phyloP scores from a whole-genome alignment of 305 asterid genomes.

The Ilex paraguariensis region DNA sequence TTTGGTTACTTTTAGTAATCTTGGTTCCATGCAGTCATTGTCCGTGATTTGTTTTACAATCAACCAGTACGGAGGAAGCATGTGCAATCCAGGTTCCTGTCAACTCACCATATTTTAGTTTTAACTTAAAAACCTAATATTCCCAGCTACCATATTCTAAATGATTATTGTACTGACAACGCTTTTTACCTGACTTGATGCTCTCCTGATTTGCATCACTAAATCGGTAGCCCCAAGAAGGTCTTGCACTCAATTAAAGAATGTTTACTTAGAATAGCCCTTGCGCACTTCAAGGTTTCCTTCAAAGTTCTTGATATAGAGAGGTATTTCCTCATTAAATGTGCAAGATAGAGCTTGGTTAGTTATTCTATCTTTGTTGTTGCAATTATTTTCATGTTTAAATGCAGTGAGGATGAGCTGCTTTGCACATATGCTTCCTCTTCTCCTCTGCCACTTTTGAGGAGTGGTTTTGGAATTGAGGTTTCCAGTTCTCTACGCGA shows the following conservation, averaged over 20 bases:
- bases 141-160: not conserved
- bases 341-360: conserved; percentile 6
- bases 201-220: conserved; percentile 25
- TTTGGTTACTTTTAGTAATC: not conserved
- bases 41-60: conserved; percentile 81
- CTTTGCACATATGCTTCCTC: conserved; percentile 55
- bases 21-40: conserved; percentile 45
- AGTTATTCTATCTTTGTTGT: conserved; percentile 9
- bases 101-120: conserved; percentile 1
- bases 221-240: conserved; percentile 63
- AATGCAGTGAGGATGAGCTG: conserved; percentile 68
- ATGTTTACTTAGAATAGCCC: conserved; percentile 73
- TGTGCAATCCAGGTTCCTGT: conserved; percentile 73
- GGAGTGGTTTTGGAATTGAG: conserved; percentile 64
- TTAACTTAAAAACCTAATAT: not conserved
- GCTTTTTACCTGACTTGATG: conserved; percentile 14
- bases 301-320: conserved; percentile 75
- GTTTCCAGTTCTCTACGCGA: conserved; percentile 37
- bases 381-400: conserved; percentile 14
- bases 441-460: conserved; percentile 67
- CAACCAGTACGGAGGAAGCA: conserved; percentile 95
- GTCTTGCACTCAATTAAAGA: conserved; percentile 68
- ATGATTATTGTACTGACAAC: conserved; percentile 1
- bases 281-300: conserved; percentile 59
- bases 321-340: conserved; percentile 44